phyloP scores from a whole-genome alignment of 306 rosid genomes.

The Cicer bijugum region DNA sequence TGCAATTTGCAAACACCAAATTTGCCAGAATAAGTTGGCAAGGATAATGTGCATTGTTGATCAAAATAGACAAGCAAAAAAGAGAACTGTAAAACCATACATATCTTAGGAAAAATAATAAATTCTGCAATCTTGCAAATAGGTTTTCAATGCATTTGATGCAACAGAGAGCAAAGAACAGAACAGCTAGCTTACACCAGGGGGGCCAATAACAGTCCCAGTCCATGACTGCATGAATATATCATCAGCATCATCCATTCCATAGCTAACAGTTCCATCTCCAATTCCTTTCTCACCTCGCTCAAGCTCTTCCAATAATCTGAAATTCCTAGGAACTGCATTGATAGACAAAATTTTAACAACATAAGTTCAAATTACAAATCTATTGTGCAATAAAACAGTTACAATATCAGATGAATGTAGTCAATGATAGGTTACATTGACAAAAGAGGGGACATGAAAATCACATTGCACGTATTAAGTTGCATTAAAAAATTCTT shows the following conservation, averaged over 20 bases:
- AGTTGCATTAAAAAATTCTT: background rate
- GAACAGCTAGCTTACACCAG: constrained; percentile 69
- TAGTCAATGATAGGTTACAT: constrained; percentile 5
- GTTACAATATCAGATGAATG: constrained; percentile 18
- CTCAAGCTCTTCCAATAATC: constrained; percentile 97
- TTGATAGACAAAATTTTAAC: constrained; percentile 24
- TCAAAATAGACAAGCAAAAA: constrained; percentile 20
- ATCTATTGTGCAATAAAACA: background rate
- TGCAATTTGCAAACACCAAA: background rate
- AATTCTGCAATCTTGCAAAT: constrained; percentile 19
- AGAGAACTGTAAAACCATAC: background rate
- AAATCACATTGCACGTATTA: constrained; percentile 13
- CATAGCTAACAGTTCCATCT: constrained; percentile 98
- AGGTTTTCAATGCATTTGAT: constrained; percentile 20
- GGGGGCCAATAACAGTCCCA: constrained; percentile 96
- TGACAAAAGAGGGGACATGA: background rate
- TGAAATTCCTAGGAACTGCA: constrained; percentile 93
- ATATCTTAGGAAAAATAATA: constrained; percentile 22
- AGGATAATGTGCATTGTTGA: background rate
- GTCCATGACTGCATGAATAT: constrained; percentile 96
- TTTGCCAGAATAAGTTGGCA: constrained; percentile 4
- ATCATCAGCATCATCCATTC: constrained; percentile 99
- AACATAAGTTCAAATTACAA: constrained; percentile 23
- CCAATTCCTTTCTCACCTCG: constrained; percentile 99
- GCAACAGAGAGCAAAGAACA: constrained; percentile 36